A percentile compares a stretch with the other conserved stretches of the same genome.
These are phyloP conservation scores for Colletotrichum limetticola DNA, from an alignment of 2,329 filamentous ascomycete species.

Conservation along the genomic window DNA sequence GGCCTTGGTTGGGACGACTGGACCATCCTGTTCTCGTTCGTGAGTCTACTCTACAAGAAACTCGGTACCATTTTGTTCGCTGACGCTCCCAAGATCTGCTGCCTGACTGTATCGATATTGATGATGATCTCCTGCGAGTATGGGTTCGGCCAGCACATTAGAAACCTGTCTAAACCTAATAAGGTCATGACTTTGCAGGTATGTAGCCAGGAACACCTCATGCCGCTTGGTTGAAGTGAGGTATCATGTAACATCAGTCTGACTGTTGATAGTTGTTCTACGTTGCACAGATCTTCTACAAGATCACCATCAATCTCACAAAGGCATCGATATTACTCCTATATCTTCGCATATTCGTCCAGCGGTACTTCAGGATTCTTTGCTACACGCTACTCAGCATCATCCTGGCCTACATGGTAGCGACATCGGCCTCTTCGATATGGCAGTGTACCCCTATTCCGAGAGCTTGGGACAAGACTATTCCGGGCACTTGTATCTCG, in stretches of 20 bases:
- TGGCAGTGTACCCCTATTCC: slow-evolving; percentile 61
- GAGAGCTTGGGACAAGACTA: slow-evolving; percentile 50
- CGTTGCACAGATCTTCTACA: slow-evolving; percentile 63
- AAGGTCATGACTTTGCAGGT: slow-evolving; percentile 51
- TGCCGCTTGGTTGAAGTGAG: fast-evolving
- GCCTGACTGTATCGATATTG: slow-evolving; percentile 48
- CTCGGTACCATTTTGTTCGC: background rate
- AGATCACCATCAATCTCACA: slow-evolving; percentile 62
- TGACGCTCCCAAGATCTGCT: slow-evolving; percentile 44
- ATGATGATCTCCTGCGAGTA: slow-evolving; percentile 53
- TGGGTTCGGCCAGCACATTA: slow-evolving; percentile 55
- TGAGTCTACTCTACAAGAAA: slow-evolving; percentile 37
- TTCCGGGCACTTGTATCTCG: slow-evolving; percentile 44
- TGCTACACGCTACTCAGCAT: slow-evolving; percentile 54
- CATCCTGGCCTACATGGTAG: slow-evolving; percentile 57
- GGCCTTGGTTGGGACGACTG: slow-evolving; percentile 55
- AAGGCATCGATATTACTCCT: slow-evolving; percentile 64
- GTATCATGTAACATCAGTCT: background rate
- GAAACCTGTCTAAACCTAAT: slow-evolving; percentile 45
- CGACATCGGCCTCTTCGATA: slow-evolving; percentile 56
- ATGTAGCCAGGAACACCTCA: background rate
- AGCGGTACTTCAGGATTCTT: slow-evolving; percentile 55
- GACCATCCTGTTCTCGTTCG: slow-evolving; percentile 54
- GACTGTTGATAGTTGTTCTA: slow-evolving; percentile 55
- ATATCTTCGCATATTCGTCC: slow-evolving; percentile 64